Evolutionary conservation across 441 rosid species (phyloP).

Genomic region (Euphorbia schlechtendalii): DNA sequence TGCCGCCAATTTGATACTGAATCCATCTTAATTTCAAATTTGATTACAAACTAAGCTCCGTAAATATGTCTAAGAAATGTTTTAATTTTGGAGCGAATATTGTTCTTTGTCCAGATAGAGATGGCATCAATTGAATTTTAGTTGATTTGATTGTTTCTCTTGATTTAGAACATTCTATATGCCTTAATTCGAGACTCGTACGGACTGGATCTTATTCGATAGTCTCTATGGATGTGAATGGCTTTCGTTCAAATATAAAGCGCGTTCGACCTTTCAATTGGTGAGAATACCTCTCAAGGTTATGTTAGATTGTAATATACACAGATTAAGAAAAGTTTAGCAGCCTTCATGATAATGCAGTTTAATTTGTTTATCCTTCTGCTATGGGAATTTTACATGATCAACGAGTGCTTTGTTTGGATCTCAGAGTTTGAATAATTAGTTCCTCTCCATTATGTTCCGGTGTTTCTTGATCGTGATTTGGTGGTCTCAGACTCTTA

Average conservation of each 20-base stretch:
- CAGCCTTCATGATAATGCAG: not conserved
- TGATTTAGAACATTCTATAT: not conserved
- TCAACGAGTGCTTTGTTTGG: slow-evolving; percentile 10
- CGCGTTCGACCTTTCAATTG: slow-evolving; percentile 38
- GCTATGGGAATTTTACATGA: no score
- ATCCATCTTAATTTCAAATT: not conserved
- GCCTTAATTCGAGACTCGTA: not conserved
- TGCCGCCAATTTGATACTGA: not conserved
- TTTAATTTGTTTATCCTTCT: not conserved
- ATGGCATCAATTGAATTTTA: not conserved
- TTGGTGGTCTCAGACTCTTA: slow-evolving; percentile 46
- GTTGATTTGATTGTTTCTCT: not conserved
- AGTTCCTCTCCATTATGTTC: slow-evolving; percentile 45
- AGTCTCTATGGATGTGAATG: slow-evolving; percentile 15
- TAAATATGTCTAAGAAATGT: not conserved
- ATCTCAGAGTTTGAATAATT: slow-evolving; percentile 43
- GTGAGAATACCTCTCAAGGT: slow-evolving; percentile 47
- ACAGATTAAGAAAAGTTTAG: not conserved
- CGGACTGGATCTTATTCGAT: not conserved
- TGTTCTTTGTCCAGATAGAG: not conserved
- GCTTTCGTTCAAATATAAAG: slow-evolving; percentile 38
- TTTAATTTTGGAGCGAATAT: not conserved
- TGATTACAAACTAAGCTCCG: not conserved
- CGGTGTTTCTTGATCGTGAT: slow-evolving; percentile 48
- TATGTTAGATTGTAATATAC: not conserved